These are phyloP conservation scores for Aurantiochytrium sp. DNA, from an alignment of 108 stramenopile genomes.

Conservation along the genomic window DNA sequence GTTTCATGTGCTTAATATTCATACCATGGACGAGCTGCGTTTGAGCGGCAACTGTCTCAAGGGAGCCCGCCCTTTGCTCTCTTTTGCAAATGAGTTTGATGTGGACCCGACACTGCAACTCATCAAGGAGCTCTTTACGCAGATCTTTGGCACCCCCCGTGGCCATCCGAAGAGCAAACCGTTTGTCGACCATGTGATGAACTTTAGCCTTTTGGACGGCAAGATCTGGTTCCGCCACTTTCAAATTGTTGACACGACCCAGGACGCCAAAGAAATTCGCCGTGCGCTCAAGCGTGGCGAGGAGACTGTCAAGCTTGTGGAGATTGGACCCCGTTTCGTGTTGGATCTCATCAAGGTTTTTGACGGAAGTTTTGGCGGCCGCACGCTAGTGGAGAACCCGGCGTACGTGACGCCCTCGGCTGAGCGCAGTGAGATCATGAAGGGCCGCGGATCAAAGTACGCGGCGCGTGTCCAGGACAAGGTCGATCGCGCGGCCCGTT, in stretches of 20 bases:
- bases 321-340: slow-evolving; percentile 97
- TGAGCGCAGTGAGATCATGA: slow-evolving; percentile 62
- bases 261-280: slow-evolving; percentile 49
- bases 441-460: slow-evolving; percentile 67
- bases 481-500: slow-evolving; percentile 34
- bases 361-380: slow-evolving; percentile 92
- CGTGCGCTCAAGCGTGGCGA: slow-evolving; percentile 71
- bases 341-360: slow-evolving; percentile 93
- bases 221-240: slow-evolving; percentile 98
- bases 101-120: slow-evolving; percentile 58
- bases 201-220: slow-evolving; percentile 83
- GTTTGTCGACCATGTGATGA: slow-evolving; percentile 93
- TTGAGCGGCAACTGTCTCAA: slow-evolving; percentile 93
- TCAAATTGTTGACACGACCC: slow-evolving; percentile 79
- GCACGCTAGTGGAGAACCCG: slow-evolving; percentile 81
- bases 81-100: slow-evolving; percentile 81
- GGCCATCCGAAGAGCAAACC: slow-evolving; percentile 98
- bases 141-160: slow-evolving; percentile 87
- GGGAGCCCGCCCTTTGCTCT: slow-evolving; percentile 85
- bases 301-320: slow-evolving; percentile 77
- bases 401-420: slow-evolving; percentile 87
- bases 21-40: slow-evolving; percentile 98
- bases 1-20: slow-evolving; percentile 91
- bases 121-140: slow-evolving; percentile 82
- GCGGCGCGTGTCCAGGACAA: slow-evolving; percentile 64